Evolutionary conservation across 257 asterid species (phyloP).

Genomic region (Solanum dulcamara): DNA sequence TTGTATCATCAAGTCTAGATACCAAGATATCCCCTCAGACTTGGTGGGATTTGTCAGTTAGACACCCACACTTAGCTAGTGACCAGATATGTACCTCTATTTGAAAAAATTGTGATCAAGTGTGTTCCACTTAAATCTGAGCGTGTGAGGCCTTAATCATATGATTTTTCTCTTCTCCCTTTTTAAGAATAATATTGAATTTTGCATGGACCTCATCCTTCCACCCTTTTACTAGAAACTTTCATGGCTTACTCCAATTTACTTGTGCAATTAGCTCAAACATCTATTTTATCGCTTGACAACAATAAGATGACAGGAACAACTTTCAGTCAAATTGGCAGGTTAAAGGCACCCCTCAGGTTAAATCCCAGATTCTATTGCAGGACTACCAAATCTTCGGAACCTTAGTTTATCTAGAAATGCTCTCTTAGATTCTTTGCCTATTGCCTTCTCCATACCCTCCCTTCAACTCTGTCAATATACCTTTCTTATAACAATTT

Average conservation of each 20-base stretch:
- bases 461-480: constrained; percentile 49
- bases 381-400: constrained; percentile 49
- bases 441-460: constrained; percentile 34
- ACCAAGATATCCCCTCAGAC: neutral
- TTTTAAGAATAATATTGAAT: neutral
- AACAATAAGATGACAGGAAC: constrained; percentile 50
- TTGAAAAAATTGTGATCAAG: neutral
- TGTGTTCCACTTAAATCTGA: neutral
- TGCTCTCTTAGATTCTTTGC: constrained; percentile 42
- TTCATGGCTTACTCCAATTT: constrained; percentile 48
- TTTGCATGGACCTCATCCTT: constrained; percentile 19
- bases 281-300: constrained; percentile 54
- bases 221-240: constrained; percentile 47
- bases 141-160: neutral
- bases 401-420: constrained; percentile 63
- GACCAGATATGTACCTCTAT: neutral
- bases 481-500: constrained; percentile 58
- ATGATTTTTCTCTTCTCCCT: neutral
- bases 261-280: constrained; percentile 27
- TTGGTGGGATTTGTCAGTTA: neutral
- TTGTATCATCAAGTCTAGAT: neutral
- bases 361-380: constrained; percentile 56
- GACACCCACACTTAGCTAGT: neutral
- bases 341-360: constrained; percentile 52
- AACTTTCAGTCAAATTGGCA: constrained; percentile 55